Percentiles rank a stretch among this genome's conserved stretches.
phyloP scores from a whole-genome alignment of 164 flowering plant species.

The Chimonanthus praecox region DNA sequence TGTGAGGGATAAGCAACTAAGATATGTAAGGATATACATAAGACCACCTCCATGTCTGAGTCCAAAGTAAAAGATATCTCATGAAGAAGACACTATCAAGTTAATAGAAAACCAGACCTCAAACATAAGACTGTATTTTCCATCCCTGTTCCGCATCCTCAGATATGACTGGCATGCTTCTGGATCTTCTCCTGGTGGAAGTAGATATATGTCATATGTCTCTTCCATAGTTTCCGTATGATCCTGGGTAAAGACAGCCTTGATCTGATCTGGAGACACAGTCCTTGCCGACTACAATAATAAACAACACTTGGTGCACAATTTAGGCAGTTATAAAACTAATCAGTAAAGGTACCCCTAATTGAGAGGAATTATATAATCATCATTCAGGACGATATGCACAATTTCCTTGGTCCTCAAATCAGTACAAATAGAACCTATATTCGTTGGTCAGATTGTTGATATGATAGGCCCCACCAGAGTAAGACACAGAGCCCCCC shows the following conservation, averaged over 20 bases:
- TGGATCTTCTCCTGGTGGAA: slow-evolving; percentile 99
- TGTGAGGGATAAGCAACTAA: no score
- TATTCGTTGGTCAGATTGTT: background rate
- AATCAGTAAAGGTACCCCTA: background rate
- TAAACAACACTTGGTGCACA: slow-evolving; percentile 14
- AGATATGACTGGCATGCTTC: slow-evolving; percentile 96
- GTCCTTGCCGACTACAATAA: slow-evolving; percentile 61
- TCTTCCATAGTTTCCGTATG: slow-evolving; percentile 61
- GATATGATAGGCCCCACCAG: background rate
- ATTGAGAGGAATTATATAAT: background rate
- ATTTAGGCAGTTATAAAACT: slow-evolving; percentile 5
- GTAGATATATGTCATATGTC: slow-evolving; percentile 91
- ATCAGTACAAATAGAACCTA: background rate
- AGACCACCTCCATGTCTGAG: background rate
- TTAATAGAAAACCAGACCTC: slow-evolving; percentile 49
- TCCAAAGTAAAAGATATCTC: background rate
- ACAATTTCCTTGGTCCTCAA: background rate
- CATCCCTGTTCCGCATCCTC: slow-evolving; percentile 94
- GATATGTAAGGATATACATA: no score
- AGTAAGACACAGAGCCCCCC: background rate
- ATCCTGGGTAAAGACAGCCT: slow-evolving; percentile 47
- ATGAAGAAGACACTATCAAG: background rate
- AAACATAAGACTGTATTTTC: slow-evolving; percentile 98
- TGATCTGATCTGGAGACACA: slow-evolving; percentile 60
- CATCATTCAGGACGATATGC: background rate